A percentile compares a stretch with the other conserved stretches of the same genome.
phyloP scores from a whole-genome alignment of 352 stramenopile genomes.

The Phytophthora litchii region DNA sequence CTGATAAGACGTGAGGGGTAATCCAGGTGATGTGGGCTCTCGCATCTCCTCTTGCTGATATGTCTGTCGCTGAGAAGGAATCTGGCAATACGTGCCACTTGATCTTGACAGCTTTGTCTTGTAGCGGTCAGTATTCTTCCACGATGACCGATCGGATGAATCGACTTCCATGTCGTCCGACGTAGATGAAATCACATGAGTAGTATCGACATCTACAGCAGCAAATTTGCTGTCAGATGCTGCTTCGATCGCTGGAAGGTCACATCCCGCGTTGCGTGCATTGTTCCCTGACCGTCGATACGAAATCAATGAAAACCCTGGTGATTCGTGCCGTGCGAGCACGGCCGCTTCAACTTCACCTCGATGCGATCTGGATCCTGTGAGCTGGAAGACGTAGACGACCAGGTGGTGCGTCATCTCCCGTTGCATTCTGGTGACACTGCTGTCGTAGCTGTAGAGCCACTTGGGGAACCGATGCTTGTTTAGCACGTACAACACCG shows the following conservation, averaged over 20 bases:
- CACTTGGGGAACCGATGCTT: conserved; percentile 58
- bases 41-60: background rate
- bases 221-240: conserved; percentile 7
- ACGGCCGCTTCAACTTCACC: conserved; percentile 24
- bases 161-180: conserved; percentile 11
- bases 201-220: conserved; percentile 1
- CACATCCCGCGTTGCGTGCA: conserved; percentile 5
- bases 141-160: background rate
- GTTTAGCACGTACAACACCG: conserved; percentile 50
- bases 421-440: conserved; percentile 47
- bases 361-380: conserved; percentile 1
- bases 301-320: conserved; percentile 42
- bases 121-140: too few species aligned
- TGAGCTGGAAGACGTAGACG: conserved; percentile 45
- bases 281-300: conserved; percentile 38
- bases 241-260: conserved; percentile 17
- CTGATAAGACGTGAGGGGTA: too few species aligned
- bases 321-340: conserved; percentile 41
- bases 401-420: conserved; percentile 54
- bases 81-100: too few species aligned
- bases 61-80: too few species aligned
- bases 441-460: conserved; percentile 62
- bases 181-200: background rate
- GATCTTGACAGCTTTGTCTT: too few species aligned
- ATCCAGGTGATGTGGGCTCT: background rate